Conservation (phyloP, 441 rosid genomes). For the Breynia disticha region DNA sequence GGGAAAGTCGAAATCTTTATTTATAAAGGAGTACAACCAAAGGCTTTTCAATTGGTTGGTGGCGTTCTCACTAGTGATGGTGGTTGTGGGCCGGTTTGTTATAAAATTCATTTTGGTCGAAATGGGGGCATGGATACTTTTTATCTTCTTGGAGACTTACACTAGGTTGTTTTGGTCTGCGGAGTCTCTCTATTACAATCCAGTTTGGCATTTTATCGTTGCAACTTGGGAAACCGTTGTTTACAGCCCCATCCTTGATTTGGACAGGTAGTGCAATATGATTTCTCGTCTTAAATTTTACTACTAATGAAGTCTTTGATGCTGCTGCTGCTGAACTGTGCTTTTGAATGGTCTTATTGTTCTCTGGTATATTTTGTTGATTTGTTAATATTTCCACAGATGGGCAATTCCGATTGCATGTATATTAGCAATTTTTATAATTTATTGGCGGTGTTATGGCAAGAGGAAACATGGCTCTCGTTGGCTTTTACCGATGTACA, state of each 20-base stretch:
- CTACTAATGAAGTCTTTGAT: too few relatives aligned
- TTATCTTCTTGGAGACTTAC: conserved; percentile 94
- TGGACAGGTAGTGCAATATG: conserved; percentile 70
- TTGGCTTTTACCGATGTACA: conserved; percentile 72
- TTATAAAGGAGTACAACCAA: conserved; percentile 94
- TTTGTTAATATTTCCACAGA: conserved; percentile 26
- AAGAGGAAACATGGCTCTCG: conserved; percentile 59
- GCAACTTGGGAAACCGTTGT: conserved; percentile 88
- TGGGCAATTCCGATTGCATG: conserved; percentile 82
- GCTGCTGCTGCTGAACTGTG: neutral
- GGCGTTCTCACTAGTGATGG: conserved; percentile 89
- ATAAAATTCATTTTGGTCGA: conserved; percentile 83
- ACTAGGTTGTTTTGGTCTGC: conserved; percentile 98
- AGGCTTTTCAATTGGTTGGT: conserved; percentile 97
- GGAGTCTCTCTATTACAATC: conserved; percentile 90
- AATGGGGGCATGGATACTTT: conserved; percentile 91
- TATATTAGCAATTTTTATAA: conserved; percentile 34
- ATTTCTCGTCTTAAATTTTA: neutral
- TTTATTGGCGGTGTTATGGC: conserved; percentile 84
- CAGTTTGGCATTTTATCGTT: conserved; percentile 88
- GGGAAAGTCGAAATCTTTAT: conserved; percentile 65
- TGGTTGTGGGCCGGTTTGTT: conserved; percentile 82
- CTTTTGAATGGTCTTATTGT: too few relatives aligned
- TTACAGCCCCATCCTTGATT: conserved; percentile 87
- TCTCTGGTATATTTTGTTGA: neutral